phyloP scores from a whole-genome alignment of 2,329 filamentous ascomycete genomes.

The Nemania diffusa region DNA sequence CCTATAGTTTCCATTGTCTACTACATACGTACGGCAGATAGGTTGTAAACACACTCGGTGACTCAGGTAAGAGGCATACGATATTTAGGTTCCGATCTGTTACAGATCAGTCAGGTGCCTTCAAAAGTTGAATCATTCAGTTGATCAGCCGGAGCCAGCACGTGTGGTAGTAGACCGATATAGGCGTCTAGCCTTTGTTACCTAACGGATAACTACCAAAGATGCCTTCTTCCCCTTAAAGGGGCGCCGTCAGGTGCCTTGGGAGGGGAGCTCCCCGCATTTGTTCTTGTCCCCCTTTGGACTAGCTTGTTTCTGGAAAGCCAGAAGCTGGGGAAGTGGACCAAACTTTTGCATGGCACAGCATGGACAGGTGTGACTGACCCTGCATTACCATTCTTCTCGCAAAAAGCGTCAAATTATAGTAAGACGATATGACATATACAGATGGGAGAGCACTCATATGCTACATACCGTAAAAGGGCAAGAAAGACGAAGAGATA shows the following conservation, averaged over 20 bases:
- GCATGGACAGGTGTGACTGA: constrained; percentile 17
- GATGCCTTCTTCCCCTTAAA: constrained; percentile 16
- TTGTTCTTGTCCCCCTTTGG: constrained; percentile 10
- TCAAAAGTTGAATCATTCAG: constrained; percentile 16
- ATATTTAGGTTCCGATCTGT: neutral
- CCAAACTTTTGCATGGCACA: constrained; percentile 22
- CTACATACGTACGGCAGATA: neutral
- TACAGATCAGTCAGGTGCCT: constrained; percentile 24
- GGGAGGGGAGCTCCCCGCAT: constrained; percentile 32
- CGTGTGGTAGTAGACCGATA: constrained; percentile 31
- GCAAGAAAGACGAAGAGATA: neutral
- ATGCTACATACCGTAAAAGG: neutral
- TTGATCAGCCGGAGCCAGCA: constrained; percentile 12
- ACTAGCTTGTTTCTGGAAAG: constrained; percentile 15
- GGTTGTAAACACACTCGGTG: neutral
- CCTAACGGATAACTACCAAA: neutral
- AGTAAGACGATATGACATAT: constrained; percentile 9
- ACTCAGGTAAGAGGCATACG: neutral
- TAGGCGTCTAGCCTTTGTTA: constrained; percentile 22
- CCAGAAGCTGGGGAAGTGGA: constrained; percentile 36
- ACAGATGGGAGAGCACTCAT: neutral
- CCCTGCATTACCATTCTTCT: constrained; percentile 4
- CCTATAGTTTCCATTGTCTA: too few relatives aligned
- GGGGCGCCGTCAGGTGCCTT: constrained; percentile 9
- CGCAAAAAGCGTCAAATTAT: neutral